Base-by-base conservation (phyloP, 2,329 filamentous ascomycete genomes). In the Fusarium decemcellulare region DNA sequence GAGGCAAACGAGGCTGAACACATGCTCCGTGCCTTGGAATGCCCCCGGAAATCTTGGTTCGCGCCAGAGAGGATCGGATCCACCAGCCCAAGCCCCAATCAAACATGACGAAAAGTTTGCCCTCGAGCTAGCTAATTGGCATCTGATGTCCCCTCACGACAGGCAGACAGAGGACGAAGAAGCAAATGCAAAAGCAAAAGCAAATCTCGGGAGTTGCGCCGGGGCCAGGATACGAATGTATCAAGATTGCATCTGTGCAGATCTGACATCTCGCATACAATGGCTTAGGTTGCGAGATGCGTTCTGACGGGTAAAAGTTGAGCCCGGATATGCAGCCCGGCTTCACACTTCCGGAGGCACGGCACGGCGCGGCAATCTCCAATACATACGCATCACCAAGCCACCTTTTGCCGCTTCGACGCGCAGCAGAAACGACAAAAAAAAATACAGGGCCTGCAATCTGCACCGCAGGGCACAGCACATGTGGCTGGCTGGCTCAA, bases 11-110 rank as follows among this genome's bases (percentile, higher is more conserved):
- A 34, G 34, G 54, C 54, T 32, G 43, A 40, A 46, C 5, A 10
- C 42, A 37, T 16, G 18, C 34, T 30, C 39, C 12, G 5, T 23
- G 32, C 11, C 23, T 44, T 70, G 67, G 63, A 70, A 70, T 70
- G 67, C 44, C 51, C 18, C 39, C 54, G 46, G 34, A 32, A n/a
- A 50, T 29, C n/a, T 48, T 56, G 53, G 42, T 56, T 37, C 18
- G 27, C 53, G 53, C 53, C 53, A 55, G 27, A 15, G 16, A 43
- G 23, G 23, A 23, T 23, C 12, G 15, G 37, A 23, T 52, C 34
- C 48, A 52, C 51, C 37, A 43, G 29, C 14, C 40, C 53, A 9
- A 4, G 30, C 30, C 32, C 48, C 48, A 60, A 60, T 53, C 14
- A 60, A 39, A 32, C 40, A 43, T 16, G 29, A 14, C 36, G 34